Percentiles rank a stretch among this genome's conserved stretches.
Evolutionary conservation across 2,329 filamentous ascomycete species (phyloP).

Genomic region (Phialophora chinensis): DNA sequence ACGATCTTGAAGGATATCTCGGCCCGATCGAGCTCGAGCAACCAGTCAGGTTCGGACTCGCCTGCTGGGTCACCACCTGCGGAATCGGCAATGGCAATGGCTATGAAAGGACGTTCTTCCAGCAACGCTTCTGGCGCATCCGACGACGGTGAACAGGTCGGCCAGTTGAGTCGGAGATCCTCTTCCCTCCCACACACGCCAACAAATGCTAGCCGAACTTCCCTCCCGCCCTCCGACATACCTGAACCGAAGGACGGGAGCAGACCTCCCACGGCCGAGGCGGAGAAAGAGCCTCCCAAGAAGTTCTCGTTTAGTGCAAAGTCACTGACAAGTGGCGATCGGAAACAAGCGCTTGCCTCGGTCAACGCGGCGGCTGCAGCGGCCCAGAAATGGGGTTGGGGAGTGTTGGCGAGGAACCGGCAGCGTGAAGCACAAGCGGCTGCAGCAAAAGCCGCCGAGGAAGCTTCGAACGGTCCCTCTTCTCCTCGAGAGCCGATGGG

Average conservation of each 20-base stretch:
- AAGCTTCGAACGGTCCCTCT: constrained; percentile 47
- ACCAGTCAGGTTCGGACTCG: constrained; percentile 59
- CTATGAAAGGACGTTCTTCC: constrained; percentile 47
- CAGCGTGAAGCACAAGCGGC: constrained; percentile 43
- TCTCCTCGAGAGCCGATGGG: constrained; percentile 75
- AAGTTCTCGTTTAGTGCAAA: constrained; percentile 34
- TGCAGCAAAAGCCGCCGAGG: constrained; percentile 46
- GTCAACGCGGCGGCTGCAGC: constrained; percentile 60
- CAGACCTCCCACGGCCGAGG: constrained; percentile 26
- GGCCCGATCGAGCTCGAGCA: constrained; percentile 59
- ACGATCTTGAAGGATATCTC: constrained; percentile 70
- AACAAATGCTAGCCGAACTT: constrained; percentile 36
- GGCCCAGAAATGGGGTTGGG: constrained; percentile 66
- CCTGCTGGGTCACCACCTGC: constrained; percentile 52
- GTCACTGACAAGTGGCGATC: constrained; percentile 43
- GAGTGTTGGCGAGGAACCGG: constrained; percentile 52
- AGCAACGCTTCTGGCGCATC: constrained; percentile 61
- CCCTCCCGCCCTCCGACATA: constrained; percentile 35
- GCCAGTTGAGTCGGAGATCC: constrained; percentile 36
- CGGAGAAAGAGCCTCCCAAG: constrained; percentile 21
- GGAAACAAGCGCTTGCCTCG: constrained; percentile 50
- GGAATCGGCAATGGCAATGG: constrained; percentile 46
- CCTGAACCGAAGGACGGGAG: constrained; percentile 23
- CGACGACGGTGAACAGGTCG: constrained; percentile 38
- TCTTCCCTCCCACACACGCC: constrained; percentile 39